Conservation (phyloP, 306 rosid species). For the Fagus sylvatica region DNA sequence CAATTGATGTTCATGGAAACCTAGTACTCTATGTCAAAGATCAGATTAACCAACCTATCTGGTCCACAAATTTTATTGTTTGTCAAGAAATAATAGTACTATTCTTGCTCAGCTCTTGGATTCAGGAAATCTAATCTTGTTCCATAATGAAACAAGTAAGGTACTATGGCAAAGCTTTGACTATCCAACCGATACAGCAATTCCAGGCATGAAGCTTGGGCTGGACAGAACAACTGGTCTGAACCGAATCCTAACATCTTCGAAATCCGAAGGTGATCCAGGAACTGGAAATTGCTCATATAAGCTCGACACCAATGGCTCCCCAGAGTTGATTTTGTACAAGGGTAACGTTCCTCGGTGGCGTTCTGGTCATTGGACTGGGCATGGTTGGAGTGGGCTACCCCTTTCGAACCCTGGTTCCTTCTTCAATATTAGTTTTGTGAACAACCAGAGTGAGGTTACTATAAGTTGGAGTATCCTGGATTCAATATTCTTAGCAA, state of each 20-base stretch:
- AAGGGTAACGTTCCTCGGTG: background rate
- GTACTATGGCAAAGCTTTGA: constrained; percentile 35
- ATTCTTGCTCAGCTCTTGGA: constrained; percentile 20
- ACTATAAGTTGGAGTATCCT: background rate
- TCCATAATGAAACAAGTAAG: background rate
- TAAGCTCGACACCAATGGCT: too few species aligned
- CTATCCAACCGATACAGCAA: constrained; percentile 25
- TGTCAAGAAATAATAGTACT: background rate
- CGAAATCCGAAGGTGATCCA: background rate
- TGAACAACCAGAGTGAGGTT: background rate
- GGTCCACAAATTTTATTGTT: constrained; percentile 15
- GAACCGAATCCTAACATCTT: background rate
- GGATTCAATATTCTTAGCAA: background rate
- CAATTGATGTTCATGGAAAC: constrained; percentile 34
- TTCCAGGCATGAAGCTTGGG: constrained; percentile 15
- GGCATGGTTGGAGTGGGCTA: background rate
- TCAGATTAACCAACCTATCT: background rate
- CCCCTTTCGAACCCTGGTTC: background rate
- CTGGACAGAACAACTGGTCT: background rate
- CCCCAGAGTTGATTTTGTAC: background rate
- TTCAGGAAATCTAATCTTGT: constrained; percentile 29
- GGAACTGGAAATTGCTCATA: background rate
- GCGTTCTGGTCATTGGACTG: constrained; percentile 47
- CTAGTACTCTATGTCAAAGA: constrained; percentile 9
- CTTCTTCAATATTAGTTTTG: background rate